Evolutionary conservation across 2,329 filamentous ascomycete species (phyloP), one percentile per base, ranked within the genome.

Genomic region (Herpotrichia juniperi): DNA sequence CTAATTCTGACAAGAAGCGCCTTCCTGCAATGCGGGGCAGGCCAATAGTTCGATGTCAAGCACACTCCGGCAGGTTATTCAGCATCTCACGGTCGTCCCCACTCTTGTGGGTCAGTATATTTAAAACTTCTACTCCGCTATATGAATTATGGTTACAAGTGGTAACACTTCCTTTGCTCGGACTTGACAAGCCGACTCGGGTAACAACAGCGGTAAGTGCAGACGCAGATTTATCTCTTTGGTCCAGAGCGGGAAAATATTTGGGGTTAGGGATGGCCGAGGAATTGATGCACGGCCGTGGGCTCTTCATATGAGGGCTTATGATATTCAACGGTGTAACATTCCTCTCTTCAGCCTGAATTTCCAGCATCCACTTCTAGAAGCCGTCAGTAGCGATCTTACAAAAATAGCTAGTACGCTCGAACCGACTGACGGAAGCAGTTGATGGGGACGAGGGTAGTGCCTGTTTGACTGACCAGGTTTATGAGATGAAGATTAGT

Each of bases 341-440:
- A 10, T n/a, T 28, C 28, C 25, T 10, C 46, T 39, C 25, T 53
- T 57, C 51, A 53, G 54, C 50, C 54, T 57, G 51, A 54, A 57
- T 53, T 42, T 30, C 17, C 24, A 46, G 46, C 24, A 14, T 43
- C 42, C 37, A n/a, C 39, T 3, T 34, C 39, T 21, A 43, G 35
- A 12, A 40, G 31, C 34, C 34, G 14, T 37, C 39, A 26, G 35
- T 31, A 34, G 53, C 32, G 17, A 12, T 37, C 17, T 37, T 26
- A 48, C 46, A 22, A 31, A n/a, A 28, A 21, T 14, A 11, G 24
- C 45, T 16, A 49, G 26, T 8, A 26, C 31, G 35, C 37, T 43
- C 17, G 34, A 42, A 12, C 31, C 39, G 30, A 16, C 31, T 19
- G 28, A 12, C n/a, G 31, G 26, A 34, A 32, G 40, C 14, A 37